These are phyloP conservation scores for Boletus calvinii DNA, from an alignment of 1,284 basidiomycete genomes.

Conservation along the genomic window DNA sequence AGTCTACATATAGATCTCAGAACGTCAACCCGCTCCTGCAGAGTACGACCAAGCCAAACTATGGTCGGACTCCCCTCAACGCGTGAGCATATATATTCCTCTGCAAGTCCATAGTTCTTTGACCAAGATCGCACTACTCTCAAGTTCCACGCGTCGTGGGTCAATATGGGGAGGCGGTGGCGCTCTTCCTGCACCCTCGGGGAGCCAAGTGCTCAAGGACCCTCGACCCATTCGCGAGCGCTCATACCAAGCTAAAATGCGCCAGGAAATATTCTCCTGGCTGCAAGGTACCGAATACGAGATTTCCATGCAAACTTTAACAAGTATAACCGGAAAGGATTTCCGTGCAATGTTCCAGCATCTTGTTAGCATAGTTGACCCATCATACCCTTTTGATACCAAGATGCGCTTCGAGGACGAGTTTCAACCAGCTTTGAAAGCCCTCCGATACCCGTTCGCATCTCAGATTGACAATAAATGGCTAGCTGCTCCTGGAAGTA, in stretches of 20 bases:
- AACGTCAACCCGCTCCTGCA: slow-evolving; percentile 64
- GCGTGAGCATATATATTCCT: slow-evolving; percentile 45
- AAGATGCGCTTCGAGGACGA: slow-evolving; percentile 77
- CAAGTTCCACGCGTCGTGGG: slow-evolving; percentile 61
- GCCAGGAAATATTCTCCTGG: slow-evolving; percentile 71
- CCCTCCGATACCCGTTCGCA: slow-evolving; percentile 74
- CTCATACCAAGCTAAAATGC: slow-evolving; percentile 69
- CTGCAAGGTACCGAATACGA: slow-evolving; percentile 64
- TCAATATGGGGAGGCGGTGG: slow-evolving; percentile 61
- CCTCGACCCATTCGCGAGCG: slow-evolving; percentile 71
- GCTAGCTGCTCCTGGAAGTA: slow-evolving; percentile 80
- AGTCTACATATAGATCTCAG: slow-evolving; percentile 66
- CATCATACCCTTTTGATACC: slow-evolving; percentile 56
- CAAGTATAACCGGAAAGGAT: slow-evolving; percentile 78
- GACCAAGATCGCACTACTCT: slow-evolving; percentile 7
- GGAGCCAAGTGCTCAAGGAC: slow-evolving; percentile 61
- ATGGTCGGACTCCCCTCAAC: slow-evolving; percentile 73
- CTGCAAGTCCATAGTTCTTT: background rate
- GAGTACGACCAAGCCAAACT: slow-evolving; percentile 64
- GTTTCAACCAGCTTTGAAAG: slow-evolving; percentile 69
- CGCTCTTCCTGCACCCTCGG: slow-evolving; percentile 44
- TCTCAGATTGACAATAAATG: slow-evolving; percentile 76
- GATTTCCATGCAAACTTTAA: slow-evolving; percentile 61
- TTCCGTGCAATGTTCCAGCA: slow-evolving; percentile 80
- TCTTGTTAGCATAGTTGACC: slow-evolving; percentile 72